Evolutionary conservation across 139 green algal genomes (phyloP).

Genomic region (Micromonas commoda): DNA sequence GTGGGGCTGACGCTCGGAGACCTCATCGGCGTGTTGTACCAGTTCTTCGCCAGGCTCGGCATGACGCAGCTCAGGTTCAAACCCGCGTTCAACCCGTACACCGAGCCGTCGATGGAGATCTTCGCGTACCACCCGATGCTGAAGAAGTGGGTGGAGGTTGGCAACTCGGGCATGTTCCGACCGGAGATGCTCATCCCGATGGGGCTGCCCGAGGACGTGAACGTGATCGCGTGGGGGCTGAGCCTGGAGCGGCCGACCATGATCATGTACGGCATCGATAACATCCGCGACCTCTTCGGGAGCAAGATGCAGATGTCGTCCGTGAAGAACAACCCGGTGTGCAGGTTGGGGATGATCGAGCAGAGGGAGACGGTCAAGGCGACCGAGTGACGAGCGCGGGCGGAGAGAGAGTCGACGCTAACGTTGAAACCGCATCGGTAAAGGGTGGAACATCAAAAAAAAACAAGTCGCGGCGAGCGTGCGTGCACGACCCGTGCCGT

Average conservation of each 20-base stretch:
- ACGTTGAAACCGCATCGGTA: neutral
- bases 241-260: constrained; percentile 86
- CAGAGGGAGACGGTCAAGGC: neutral
- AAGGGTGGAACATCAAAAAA: neutral
- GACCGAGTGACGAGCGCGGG: neutral
- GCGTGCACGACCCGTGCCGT: neutral
- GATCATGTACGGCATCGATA: constrained; percentile 98
- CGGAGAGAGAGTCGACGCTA: neutral
- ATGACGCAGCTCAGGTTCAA: constrained; percentile 97
- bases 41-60: constrained; percentile 93
- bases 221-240: constrained; percentile 97
- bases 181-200: constrained; percentile 97
- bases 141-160: constrained; percentile 97
- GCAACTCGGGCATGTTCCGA: constrained; percentile 70
- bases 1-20: constrained; percentile 82
- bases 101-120: constrained; percentile 98
- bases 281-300: constrained; percentile 98
- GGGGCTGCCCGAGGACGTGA: constrained; percentile 92
- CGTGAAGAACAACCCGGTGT: constrained; percentile 91
- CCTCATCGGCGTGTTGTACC: constrained; percentile 76
- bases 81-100: constrained; percentile 99
- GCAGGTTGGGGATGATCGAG: constrained; percentile 68
- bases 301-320: constrained; percentile 86
- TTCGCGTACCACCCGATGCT: constrained; percentile 92
- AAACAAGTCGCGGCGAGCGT: neutral